Evolutionary conservation across 257 asterid genomes (phyloP).

Genomic region (Primulina huaijiensis): DNA sequence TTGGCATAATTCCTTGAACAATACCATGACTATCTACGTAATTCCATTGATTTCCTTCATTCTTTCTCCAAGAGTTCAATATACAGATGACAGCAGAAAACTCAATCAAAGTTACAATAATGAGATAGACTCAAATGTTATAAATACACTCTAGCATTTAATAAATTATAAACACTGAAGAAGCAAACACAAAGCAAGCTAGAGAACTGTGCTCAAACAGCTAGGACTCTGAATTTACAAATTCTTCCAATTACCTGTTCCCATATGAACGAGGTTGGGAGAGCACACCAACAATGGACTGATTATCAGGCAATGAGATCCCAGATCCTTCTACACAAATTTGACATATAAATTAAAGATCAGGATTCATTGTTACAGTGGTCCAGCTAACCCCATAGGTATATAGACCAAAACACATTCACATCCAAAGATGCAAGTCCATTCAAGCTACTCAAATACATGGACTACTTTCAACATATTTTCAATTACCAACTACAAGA

Average conservation of each 20-base stretch:
- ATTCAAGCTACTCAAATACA: constrained; percentile 20
- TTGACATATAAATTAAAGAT: constrained; percentile 13
- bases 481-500: constrained; percentile 69
- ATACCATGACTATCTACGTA: not conserved
- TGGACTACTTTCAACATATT: constrained; percentile 24
- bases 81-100: constrained; percentile 7
- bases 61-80: not conserved
- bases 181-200: not conserved
- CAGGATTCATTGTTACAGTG: constrained; percentile 1
- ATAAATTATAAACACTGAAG: not conserved
- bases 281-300: constrained; percentile 81
- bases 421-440: constrained; percentile 10
- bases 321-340: constrained; percentile 71
- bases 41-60: not conserved
- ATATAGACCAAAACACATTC: constrained; percentile 5
- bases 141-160: not conserved
- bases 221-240: constrained; percentile 13
- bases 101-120: not conserved
- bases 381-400: constrained; percentile 20
- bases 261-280: constrained; percentile 79
- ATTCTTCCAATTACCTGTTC: constrained; percentile 55
- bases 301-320: constrained; percentile 57
- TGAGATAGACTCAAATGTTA: not conserved
- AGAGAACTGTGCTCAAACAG: constrained; percentile 13
- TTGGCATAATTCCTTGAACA: not conserved